phyloP scores from a whole-genome alignment of 441 rosid genomes.

The Pelargonium citronellum region DNA sequence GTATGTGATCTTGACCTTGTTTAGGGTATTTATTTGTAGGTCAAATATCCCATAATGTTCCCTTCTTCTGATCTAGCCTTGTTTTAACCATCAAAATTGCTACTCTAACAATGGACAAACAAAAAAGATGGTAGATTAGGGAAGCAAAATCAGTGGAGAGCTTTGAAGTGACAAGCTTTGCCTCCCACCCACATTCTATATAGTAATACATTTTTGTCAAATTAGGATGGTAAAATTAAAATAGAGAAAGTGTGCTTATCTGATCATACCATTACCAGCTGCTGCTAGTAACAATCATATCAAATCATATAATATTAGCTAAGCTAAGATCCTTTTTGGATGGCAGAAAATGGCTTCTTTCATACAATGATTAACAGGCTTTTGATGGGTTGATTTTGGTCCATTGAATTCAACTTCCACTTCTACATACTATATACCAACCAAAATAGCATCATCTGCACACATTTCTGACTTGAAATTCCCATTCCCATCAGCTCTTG shows the following conservation, averaged over 20 bases:
- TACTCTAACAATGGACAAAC: constrained; percentile 4
- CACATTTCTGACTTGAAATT: no score
- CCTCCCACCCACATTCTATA: neutral
- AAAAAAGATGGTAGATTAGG: constrained; percentile 17
- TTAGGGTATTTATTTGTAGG: no score
- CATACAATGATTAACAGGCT: constrained; percentile 12
- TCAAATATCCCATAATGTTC: neutral
- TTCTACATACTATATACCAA: neutral
- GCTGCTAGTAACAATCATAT: neutral
- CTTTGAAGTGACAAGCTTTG: no score
- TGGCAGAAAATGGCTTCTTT: constrained; percentile 22
- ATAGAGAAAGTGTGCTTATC: constrained; percentile 15
- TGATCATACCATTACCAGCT: neutral
- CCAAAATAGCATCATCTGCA: neutral
- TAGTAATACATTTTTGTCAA: neutral
- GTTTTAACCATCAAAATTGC: constrained; percentile 26
- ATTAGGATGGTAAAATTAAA: neutral
- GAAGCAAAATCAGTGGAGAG: constrained; percentile 11
- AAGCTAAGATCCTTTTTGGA: constrained; percentile 16
- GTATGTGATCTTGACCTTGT: neutral
- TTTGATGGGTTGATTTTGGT: constrained; percentile 6
- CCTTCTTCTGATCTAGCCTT: neutral
- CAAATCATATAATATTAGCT: neutral
- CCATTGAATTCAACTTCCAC: neutral
- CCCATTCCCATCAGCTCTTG: no score